Base-by-base conservation (phyloP, 139 green algal genomes). In the Monoraphidium neglectum region DNA sequence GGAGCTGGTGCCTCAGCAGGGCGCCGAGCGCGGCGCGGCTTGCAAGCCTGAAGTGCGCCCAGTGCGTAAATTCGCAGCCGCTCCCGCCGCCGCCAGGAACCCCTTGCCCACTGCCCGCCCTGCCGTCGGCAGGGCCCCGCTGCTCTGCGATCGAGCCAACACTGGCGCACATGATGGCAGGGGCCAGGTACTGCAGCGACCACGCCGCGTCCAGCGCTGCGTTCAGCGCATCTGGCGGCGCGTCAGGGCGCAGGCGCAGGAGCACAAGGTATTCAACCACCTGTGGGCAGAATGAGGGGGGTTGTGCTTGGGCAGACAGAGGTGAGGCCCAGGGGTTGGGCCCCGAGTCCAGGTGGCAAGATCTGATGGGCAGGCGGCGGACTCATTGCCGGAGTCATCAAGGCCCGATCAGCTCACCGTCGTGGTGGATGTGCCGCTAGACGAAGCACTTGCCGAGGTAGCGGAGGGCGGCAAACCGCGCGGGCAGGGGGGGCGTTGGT, bases 181-280 rank as follows among this genome's bases (percentile, higher is more conserved):
- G 73, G 21, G 64, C 63, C 73, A 79, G 66, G 73, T 73, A 79
- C 73, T 79, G 73, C 63, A 79, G 36, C n/a, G 73, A 79, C 73
- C 73, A 79, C 13, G 72, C 15, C 1, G 73, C 63, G 73, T 79
- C 73, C 35, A 79, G 73, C 35, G 64, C 24, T 4, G 46, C 73
- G 32, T 73, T 49, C 35, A 73, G 32, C 10, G 51, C 53, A 1
- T 73, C 73, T 36, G 73, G 26, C n/a, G 63, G n/a, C 12, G 57
- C 40, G 4, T 51, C 63, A 15, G 49, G 24, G 26, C 37, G 32
- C 3, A 47, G 46, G 40, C 53, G 18, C 28, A 79, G 73, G 13
- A 79, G 46, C 26, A 67, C 28, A 33, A 79, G 33, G 63, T 73
- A 73, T 23, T 79, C 73, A 26, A 79, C 62, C 23, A 79, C 73